A percentile compares a stretch with the other conserved stretches of the same genome.
Evolutionary conservation across 2,329 filamentous ascomycete genomes (phyloP).

Genomic region (Aaosphaeria pasadenensis): DNA sequence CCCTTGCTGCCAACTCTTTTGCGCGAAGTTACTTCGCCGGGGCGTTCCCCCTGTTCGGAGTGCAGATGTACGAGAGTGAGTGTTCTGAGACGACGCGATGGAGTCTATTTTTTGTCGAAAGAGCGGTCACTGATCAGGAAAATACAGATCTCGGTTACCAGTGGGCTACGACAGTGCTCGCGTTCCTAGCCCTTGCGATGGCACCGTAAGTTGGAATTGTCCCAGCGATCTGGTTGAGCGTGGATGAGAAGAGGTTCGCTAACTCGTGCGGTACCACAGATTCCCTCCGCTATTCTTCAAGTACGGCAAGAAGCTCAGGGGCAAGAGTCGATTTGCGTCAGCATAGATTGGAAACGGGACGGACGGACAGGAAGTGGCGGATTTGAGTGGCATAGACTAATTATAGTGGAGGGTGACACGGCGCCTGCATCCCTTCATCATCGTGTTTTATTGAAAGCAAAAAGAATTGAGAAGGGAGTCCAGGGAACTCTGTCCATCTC

Average conservation of each 20-base stretch:
- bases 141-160: slow-evolving; percentile 46
- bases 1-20: slow-evolving; percentile 51
- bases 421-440: slow-evolving; percentile 27
- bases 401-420: slow-evolving; percentile 33
- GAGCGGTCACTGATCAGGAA: slow-evolving; percentile 43
- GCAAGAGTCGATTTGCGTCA: slow-evolving; percentile 47
- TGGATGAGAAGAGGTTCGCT: slow-evolving; percentile 19
- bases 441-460: slow-evolving; percentile 22
- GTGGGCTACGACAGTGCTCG: slow-evolving; percentile 48
- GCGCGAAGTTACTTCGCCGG: slow-evolving; percentile 47
- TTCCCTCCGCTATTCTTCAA: slow-evolving; percentile 49
- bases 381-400: slow-evolving; percentile 21
- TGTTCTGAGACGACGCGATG: slow-evolving; percentile 14
- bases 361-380: slow-evolving; percentile 12
- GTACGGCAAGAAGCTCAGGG: slow-evolving; percentile 49
- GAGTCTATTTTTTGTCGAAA: slow-evolving; percentile 24
- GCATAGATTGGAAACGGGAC: slow-evolving; percentile 15
- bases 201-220: slow-evolving; percentile 37
- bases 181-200: slow-evolving; percentile 49
- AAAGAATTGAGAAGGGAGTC: slow-evolving; percentile 5
- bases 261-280: slow-evolving; percentile 29
- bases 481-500: slow-evolving; percentile 12
- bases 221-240: slow-evolving; percentile 20
- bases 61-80: slow-evolving; percentile 53
- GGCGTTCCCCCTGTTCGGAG: slow-evolving; percentile 47